Percentiles rank a stretch among this genome's conserved stretches.
Conservation (phyloP, 2,329 filamentous ascomycete genomes). For the Ophiostoma fasciatum region DNA sequence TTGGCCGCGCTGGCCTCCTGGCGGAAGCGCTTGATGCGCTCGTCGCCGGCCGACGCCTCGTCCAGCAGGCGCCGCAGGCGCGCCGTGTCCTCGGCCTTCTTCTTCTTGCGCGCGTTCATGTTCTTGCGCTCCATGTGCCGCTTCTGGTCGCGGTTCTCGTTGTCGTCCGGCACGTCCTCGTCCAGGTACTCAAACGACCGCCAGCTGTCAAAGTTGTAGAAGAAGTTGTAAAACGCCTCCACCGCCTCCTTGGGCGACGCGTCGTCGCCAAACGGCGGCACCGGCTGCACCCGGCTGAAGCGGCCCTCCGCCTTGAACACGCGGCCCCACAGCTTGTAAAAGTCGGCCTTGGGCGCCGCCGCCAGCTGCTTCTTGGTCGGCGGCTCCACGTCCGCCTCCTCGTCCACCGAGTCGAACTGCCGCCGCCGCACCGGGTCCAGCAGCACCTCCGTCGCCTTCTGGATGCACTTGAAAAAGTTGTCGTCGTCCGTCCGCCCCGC, state of each 20-base stretch:
- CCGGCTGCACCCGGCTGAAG: conserved; percentile 83
- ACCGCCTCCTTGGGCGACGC: conserved; percentile 80
- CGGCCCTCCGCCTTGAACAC: conserved; percentile 86
- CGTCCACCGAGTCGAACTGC: conserved; percentile 94
- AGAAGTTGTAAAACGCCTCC: conserved; percentile 97
- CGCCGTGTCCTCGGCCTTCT: conserved; percentile 93
- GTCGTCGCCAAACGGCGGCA: conserved; percentile 72
- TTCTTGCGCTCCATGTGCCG: conserved; percentile 98
- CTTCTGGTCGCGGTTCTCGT: conserved; percentile 98
- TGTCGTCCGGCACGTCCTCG: conserved; percentile 97
- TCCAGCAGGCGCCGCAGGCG: conserved; percentile 85
- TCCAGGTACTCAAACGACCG: conserved; percentile 95
- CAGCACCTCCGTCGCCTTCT: conserved; percentile 90
- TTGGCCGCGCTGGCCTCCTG: conserved; percentile 84
- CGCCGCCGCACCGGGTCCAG: conserved; percentile 82
- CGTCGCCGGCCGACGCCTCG: conserved; percentile 68
- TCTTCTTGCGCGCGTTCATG: conserved; percentile 93
- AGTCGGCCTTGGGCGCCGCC: conserved; percentile 58
- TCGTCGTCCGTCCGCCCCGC: conserved; percentile 79
- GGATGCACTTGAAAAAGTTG: conserved; percentile 99
- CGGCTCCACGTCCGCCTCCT: conserved; percentile 80
- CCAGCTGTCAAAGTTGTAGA: conserved; percentile 99
- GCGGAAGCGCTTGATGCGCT: conserved; percentile 95
- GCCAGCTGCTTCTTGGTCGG: conserved; percentile 75
- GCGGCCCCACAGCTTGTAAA: conserved; percentile 84